These are phyloP conservation scores for Beauveria bassiana DNA, from an alignment of 2,329 filamentous ascomycete species.

Conservation along the genomic window DNA sequence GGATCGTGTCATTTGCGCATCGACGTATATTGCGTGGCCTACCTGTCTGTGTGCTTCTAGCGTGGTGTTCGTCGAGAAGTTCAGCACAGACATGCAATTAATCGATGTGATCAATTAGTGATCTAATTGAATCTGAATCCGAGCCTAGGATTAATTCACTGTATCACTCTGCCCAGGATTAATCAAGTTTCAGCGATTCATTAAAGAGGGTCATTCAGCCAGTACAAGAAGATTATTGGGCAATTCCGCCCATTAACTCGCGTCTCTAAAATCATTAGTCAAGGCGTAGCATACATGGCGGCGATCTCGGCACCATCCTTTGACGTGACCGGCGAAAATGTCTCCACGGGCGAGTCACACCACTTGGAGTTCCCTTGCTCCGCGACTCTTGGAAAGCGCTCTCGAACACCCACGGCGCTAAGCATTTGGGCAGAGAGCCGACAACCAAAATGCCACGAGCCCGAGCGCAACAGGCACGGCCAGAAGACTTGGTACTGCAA, in stretches of 20 bases:
- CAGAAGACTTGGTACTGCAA: slow-evolving; percentile 4
- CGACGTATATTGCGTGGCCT: too few species aligned
- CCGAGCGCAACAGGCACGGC: not conserved
- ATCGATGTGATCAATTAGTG: slow-evolving; percentile 8
- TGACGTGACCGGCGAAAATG: not conserved
- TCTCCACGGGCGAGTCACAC: not conserved
- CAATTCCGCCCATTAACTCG: not conserved
- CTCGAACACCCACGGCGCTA: not conserved
- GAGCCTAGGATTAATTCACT: slow-evolving; percentile 3
- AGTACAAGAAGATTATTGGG: not conserved
- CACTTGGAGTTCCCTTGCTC: not conserved
- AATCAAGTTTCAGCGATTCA: slow-evolving; percentile 9
- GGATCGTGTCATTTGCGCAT: too few species aligned
- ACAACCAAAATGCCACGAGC: not conserved
- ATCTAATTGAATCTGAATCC: slow-evolving; percentile 9
- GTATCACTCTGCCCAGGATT: slow-evolving; percentile 7
- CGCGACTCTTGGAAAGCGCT: not conserved
- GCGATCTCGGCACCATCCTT: not conserved
- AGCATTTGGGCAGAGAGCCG: slow-evolving; percentile 4
- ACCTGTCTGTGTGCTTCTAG: too few species aligned
- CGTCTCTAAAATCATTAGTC: not conserved
- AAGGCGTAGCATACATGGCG: not conserved
- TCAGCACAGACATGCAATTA: slow-evolving; percentile 1
- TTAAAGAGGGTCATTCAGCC: not conserved
- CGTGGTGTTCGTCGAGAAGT: too few species aligned